Percentiles rank a stretch among this genome's conserved stretches.
Conservation (phyloP, 176 grass and related monocot genomes). For the Rhynchospora breviuscula region DNA sequence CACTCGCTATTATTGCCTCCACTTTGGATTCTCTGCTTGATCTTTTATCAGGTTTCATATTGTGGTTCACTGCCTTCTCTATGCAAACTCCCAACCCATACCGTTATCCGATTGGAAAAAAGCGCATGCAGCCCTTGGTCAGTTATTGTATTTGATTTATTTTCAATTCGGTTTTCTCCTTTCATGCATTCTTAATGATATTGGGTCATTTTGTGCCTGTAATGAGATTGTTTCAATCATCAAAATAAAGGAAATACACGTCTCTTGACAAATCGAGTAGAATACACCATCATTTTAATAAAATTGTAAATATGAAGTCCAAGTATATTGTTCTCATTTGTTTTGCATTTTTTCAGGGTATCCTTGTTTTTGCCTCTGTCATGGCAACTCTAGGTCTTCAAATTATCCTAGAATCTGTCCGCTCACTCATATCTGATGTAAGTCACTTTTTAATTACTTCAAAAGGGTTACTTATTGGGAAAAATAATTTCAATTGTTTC, state of each 20-base stretch:
- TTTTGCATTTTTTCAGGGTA: slow-evolving; percentile 54
- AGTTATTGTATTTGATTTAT: slow-evolving; percentile 24
- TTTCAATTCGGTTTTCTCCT: background rate
- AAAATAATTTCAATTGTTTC: background rate
- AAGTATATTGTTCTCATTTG: background rate
- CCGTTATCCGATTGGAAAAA: slow-evolving; percentile 95
- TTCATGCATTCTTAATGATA: background rate
- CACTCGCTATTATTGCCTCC: slow-evolving; percentile 81
- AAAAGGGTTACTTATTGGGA: background rate
- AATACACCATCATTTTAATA: background rate
- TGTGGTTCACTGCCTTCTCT: slow-evolving; percentile 96
- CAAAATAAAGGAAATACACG: background rate
- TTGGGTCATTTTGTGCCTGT: background rate
- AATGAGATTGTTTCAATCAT: background rate
- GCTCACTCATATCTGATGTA: slow-evolving; percentile 37
- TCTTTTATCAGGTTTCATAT: slow-evolving; percentile 83
- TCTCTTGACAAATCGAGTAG: background rate
- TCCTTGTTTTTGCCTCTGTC: slow-evolving; percentile 99
- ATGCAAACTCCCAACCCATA: slow-evolving; percentile 99
- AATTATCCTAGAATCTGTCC: slow-evolving; percentile 83
- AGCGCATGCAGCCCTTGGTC: slow-evolving; percentile 93
- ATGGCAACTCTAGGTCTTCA: slow-evolving; percentile 99
- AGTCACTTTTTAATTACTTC: background rate
- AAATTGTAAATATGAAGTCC: background rate
- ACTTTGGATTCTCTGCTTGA: slow-evolving; percentile 97